Conservation (phyloP, 2,329 filamentous ascomycete species). For the Colletotrichum sp. region DNA sequence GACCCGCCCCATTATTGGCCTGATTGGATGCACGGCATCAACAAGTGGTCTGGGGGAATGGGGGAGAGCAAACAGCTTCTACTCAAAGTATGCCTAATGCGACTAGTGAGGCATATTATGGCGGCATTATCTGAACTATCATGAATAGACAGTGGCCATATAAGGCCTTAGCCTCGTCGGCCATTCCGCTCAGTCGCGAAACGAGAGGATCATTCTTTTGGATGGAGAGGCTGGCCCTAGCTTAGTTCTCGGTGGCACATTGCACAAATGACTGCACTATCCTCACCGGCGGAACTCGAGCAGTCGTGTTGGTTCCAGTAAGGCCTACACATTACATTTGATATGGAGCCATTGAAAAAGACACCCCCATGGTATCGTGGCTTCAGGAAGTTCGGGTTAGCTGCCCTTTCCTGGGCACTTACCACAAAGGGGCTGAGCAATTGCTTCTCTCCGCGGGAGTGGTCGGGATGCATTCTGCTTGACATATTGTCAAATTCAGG, state of each 20-base stretch:
- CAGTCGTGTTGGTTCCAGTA: too few species aligned
- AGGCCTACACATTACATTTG: too few species aligned
- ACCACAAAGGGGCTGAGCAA: background rate
- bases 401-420: background rate
- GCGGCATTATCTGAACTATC: background rate
- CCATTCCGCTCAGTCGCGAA: background rate
- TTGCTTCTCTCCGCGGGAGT: background rate
- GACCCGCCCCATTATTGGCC: background rate
- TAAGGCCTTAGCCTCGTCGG: background rate
- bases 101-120: background rate
- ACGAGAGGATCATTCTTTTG: background rate
- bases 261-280: background rate
- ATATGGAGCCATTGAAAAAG: too few species aligned
- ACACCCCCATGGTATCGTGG: too few species aligned
- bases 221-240: background rate
- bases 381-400: too few species aligned
- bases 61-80: background rate
- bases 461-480: background rate
- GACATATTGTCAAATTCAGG: background rate
- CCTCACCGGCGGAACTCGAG: too few species aligned
- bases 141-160: background rate
- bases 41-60: background rate
- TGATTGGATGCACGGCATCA: background rate
- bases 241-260: background rate
- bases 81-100: background rate